phyloP scores from a whole-genome alignment of 1,284 basidiomycete species.

The Cutaneotrichosporon cavernicola region DNA sequence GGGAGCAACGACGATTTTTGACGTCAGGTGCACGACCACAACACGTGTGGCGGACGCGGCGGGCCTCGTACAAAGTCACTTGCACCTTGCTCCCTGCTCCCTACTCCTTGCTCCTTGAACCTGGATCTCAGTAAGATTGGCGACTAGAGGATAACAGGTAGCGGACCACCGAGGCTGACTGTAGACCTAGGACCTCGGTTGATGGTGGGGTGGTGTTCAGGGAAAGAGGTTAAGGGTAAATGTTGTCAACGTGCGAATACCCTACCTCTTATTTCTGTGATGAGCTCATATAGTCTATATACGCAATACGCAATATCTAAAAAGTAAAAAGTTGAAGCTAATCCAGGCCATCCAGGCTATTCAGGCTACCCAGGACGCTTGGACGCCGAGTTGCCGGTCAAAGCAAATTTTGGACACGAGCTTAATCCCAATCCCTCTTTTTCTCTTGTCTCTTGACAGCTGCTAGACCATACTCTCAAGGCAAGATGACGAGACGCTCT shows the following conservation, averaged over 20 bases:
- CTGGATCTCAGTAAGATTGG: too few relatives aligned
- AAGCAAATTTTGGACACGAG: neutral
- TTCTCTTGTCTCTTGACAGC: neutral
- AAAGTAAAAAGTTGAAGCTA: neutral
- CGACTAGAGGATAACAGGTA: too few relatives aligned
- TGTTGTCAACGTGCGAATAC: neutral
- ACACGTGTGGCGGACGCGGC: neutral
- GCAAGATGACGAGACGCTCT: too few relatives aligned
- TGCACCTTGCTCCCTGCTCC: too few relatives aligned
- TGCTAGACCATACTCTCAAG: neutral
- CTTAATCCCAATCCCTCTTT: conserved; percentile 1
- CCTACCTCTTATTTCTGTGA: too few relatives aligned
- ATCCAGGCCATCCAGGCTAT: neutral
- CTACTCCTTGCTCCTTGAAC: too few relatives aligned
- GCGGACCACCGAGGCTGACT: too few relatives aligned
- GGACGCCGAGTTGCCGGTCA: neutral
- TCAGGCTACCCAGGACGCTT: neutral
- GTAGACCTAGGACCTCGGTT: too few relatives aligned
- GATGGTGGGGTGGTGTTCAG: neutral
- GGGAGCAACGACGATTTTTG: neutral
- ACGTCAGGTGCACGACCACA: neutral
- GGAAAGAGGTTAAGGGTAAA: neutral
- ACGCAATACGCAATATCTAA: too few relatives aligned
- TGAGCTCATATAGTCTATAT: neutral
- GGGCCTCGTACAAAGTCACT: too few relatives aligned